A percentile compares a stretch with the other conserved stretches of the same genome.
Evolutionary conservation across 2,329 filamentous ascomycete genomes (phyloP).

Genomic region (Verticillium longisporum): DNA sequence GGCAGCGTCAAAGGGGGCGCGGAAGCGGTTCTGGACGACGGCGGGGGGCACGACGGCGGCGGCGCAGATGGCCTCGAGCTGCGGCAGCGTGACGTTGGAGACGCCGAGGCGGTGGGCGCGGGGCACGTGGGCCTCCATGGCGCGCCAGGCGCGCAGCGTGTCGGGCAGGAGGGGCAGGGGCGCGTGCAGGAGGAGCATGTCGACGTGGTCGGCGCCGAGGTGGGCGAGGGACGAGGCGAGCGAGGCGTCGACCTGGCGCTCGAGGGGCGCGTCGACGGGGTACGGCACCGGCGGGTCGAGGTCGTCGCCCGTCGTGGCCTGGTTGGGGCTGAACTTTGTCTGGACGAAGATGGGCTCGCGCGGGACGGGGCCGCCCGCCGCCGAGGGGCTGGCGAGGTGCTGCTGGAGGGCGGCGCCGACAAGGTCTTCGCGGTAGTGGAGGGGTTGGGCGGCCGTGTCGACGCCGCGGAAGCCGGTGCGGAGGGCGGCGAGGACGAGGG

Average conservation of each 20-base stretch:
- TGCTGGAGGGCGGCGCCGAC: slow-evolving; percentile 59
- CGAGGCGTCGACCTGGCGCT: slow-evolving; percentile 60
- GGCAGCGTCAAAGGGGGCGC: slow-evolving; percentile 35
- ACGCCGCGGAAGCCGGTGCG: slow-evolving; percentile 63
- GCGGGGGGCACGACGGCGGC: slow-evolving; percentile 34
- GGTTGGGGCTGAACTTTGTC: slow-evolving; percentile 68
- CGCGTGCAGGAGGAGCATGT: slow-evolving; percentile 72
- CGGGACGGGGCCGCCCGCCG: background rate
- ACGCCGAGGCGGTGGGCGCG: slow-evolving; percentile 59
- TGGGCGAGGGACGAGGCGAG: slow-evolving; percentile 60
- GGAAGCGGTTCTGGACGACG: slow-evolving; percentile 73
- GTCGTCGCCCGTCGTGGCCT: slow-evolving; percentile 47
- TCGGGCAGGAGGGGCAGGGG: slow-evolving; percentile 32
- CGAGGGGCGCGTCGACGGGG: slow-evolving; percentile 59
- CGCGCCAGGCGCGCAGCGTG: slow-evolving; percentile 58
- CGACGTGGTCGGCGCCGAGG: slow-evolving; percentile 43
- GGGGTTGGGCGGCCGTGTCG: slow-evolving; percentile 73
- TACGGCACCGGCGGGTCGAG: slow-evolving; percentile 37
- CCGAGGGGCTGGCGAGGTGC: slow-evolving; percentile 9
- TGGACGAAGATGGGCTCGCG: slow-evolving; percentile 48
- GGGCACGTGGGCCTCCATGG: slow-evolving; percentile 56
- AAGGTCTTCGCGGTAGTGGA: slow-evolving; percentile 68
- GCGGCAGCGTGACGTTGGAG: slow-evolving; percentile 60
- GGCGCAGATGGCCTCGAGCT: slow-evolving; percentile 40
- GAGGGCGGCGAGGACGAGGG: slow-evolving; percentile 63